Conservation (phyloP, 768 basidiomycete species). For the Boletellus emodensis region DNA sequence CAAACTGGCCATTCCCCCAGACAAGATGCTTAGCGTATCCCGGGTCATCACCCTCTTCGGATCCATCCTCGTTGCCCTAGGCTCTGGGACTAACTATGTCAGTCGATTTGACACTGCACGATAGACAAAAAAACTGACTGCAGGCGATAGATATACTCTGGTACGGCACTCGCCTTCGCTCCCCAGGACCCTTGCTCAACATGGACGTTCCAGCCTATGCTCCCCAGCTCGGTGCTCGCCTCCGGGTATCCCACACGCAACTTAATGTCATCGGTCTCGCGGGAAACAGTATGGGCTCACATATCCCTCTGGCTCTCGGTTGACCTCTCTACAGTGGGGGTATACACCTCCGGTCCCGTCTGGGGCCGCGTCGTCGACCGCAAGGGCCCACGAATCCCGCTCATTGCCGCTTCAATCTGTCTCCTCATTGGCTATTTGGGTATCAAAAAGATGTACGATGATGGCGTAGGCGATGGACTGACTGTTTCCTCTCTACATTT, state of each 20-base stretch:
- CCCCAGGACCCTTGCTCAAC: too few species aligned
- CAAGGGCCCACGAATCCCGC: constrained; percentile 65
- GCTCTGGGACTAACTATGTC: constrained; percentile 76
- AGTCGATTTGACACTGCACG: constrained; percentile 22
- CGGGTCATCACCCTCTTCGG: constrained; percentile 49
- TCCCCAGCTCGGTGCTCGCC: constrained; percentile 77
- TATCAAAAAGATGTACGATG: constrained; percentile 63
- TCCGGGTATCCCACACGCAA: constrained; percentile 74
- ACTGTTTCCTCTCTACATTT: constrained; percentile 44
- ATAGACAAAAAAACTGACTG: neutral
- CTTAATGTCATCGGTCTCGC: constrained; percentile 79
- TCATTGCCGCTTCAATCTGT: constrained; percentile 53
- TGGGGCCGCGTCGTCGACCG: constrained; percentile 78
- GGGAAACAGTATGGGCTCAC: constrained; percentile 55
- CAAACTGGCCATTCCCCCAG: constrained; percentile 20
- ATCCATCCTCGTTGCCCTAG: constrained; percentile 56
- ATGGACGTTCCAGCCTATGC: constrained; percentile 58
- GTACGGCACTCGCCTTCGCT: constrained; percentile 8
- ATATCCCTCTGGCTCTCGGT: neutral
- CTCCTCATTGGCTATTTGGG: constrained; percentile 73
- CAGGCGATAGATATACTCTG: constrained; percentile 27
- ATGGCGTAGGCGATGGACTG: constrained; percentile 38
- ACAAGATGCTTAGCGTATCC: constrained; percentile 34
- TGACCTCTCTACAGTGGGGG: constrained; percentile 50
- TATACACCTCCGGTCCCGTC: constrained; percentile 70